Conservation (phyloP, 2,329 filamentous ascomycete species). For the Fusarium gaditjirri region DNA sequence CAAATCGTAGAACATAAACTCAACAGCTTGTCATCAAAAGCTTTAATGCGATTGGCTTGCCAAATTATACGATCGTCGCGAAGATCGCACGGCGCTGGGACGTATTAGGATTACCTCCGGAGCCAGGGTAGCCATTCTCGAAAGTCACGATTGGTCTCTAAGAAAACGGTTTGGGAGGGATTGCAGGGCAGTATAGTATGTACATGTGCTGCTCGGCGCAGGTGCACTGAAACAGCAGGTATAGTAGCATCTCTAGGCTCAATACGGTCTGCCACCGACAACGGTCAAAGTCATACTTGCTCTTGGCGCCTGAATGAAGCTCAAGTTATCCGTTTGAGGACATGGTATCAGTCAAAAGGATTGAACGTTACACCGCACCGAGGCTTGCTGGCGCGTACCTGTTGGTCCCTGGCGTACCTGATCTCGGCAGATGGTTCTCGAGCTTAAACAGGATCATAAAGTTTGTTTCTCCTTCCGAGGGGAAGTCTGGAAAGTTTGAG, state of each 20-base stretch:
- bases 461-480: constrained; percentile 2
- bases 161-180: constrained; percentile 26
- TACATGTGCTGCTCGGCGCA: constrained; percentile 18
- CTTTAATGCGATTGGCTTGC: constrained; percentile 50
- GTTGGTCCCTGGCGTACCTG: constrained; percentile 36
- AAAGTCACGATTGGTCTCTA: constrained; percentile 32
- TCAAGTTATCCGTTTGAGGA: constrained; percentile 19
- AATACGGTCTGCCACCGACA: constrained; percentile 35
- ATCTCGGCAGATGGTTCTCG: constrained; percentile 28
- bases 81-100: constrained; percentile 43
- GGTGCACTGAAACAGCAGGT: constrained; percentile 32
- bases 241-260: constrained; percentile 32
- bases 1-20: constrained; percentile 11
- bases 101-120: constrained; percentile 43
- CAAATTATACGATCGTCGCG: constrained; percentile 44
- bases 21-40: constrained; percentile 39
- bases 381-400: constrained; percentile 32
- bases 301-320: constrained; percentile 35
- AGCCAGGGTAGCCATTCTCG: constrained; percentile 30
- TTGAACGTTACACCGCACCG: constrained; percentile 18
- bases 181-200: constrained; percentile 10
- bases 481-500: constrained; percentile 18
- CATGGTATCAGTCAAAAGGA: constrained; percentile 5
- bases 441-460: constrained; percentile 22
- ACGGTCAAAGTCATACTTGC: constrained; percentile 25